Conservation (phyloP, 2,329 filamentous ascomycete genomes). For the Aspergillus intermedius region DNA sequence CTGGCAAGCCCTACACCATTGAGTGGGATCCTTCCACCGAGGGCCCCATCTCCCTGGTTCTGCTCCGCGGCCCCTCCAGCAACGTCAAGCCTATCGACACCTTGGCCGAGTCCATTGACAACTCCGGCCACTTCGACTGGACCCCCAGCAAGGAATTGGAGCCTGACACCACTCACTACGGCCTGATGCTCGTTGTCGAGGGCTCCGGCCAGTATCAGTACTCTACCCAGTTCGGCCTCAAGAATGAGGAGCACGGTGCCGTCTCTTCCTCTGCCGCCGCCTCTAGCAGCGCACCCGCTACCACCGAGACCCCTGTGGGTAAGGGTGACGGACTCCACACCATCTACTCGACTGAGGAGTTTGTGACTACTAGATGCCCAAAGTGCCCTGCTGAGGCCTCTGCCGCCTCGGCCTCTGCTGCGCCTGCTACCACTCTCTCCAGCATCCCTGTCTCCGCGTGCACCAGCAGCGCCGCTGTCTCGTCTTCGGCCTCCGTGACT, state of each 20-base stretch:
- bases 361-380: not conserved
- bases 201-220: slow-evolving; percentile 56
- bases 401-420: slow-evolving; percentile 5
- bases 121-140: slow-evolving; percentile 53
- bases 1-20: slow-evolving; percentile 51
- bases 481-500: slow-evolving; percentile 4
- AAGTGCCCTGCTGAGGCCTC: slow-evolving; percentile 1
- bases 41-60: slow-evolving; percentile 48
- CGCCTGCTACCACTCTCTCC: slow-evolving; percentile 8
- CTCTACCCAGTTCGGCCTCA: slow-evolving; percentile 57
- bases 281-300: slow-evolving; percentile 7
- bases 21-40: slow-evolving; percentile 46
- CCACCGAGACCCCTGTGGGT: slow-evolving; percentile 4
- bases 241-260: slow-evolving; percentile 17
- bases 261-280: slow-evolving; percentile 7
- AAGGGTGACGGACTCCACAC: slow-evolving; percentile 3
- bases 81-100: slow-evolving; percentile 49
- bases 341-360: not conserved
- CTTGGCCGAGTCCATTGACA: slow-evolving; percentile 49
- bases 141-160: slow-evolving; percentile 46
- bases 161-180: slow-evolving; percentile 49
- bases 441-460: slow-evolving; percentile 9
- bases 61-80: slow-evolving; percentile 53
- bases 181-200: slow-evolving; percentile 56
- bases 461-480: slow-evolving; percentile 6